phyloP scores from a whole-genome alignment of 768 basidiomycete species.

The Auricularia sp. region DNA sequence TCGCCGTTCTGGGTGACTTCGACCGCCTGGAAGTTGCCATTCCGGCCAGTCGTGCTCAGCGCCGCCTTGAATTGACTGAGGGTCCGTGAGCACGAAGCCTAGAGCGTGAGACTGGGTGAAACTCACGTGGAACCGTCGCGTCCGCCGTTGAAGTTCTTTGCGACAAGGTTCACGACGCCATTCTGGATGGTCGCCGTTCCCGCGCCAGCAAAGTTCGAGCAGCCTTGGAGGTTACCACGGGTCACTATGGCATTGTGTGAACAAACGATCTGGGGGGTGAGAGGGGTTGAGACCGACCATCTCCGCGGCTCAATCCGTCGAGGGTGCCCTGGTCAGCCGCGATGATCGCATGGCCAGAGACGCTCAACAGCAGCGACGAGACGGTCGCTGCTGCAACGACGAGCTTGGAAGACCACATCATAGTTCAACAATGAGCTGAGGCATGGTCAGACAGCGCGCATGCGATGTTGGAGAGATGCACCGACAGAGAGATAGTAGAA shows the following conservation, averaged over 20 bases:
- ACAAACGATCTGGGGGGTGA: not conserved
- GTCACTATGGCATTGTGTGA: not conserved
- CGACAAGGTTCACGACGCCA: not conserved
- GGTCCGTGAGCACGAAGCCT: not conserved
- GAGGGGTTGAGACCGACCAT: not conserved
- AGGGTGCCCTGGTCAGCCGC: not conserved
- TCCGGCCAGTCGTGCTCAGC: not conserved
- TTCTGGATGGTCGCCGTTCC: not conserved
- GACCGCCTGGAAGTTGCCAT: not conserved
- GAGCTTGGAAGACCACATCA: slow-evolving; percentile 2
- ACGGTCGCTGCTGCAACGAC: not conserved
- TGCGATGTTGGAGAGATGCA: not conserved
- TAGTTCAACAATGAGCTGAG: not conserved
- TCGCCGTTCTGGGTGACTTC: not conserved
- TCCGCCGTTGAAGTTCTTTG: slow-evolving; percentile 3
- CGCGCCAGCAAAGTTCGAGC: not conserved
- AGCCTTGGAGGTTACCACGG: not conserved
- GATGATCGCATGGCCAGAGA: not conserved
- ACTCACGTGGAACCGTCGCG: not conserved
- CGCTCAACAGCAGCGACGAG: not conserved
- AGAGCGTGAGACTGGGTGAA: not conserved
- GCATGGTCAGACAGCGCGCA: not conserved
- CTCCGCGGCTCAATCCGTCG: not conserved
- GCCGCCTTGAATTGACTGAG: not conserved
- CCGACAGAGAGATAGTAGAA: not conserved